phyloP scores from a whole-genome alignment of 1,139 yeast genomes.

The Yamadazyma oceani region DNA sequence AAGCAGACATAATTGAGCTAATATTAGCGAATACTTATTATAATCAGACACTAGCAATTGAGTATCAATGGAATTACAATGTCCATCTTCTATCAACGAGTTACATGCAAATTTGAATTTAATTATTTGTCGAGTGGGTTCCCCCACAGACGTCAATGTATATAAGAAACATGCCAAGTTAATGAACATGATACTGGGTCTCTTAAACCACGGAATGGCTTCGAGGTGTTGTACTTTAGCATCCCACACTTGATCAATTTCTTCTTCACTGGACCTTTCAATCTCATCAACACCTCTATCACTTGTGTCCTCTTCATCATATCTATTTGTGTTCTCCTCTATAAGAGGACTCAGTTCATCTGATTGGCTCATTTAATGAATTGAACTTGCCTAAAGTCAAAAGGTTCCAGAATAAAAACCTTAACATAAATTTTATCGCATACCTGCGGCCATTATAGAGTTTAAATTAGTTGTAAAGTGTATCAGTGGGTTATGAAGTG shows the following conservation, averaged over 20 bases:
- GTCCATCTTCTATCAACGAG: constrained; percentile 12
- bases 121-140: constrained; percentile 34
- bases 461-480: no score
- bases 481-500: no score
- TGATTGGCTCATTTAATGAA: no score
- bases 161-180: constrained; percentile 27
- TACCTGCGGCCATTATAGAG: no score
- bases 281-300: no score
- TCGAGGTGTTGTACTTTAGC: not conserved
- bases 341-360: no score
- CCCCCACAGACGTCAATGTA: constrained; percentile 33
- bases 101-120: constrained; percentile 41
- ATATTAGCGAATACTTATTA: constrained; percentile 28
- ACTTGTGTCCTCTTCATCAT: no score
- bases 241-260: not conserved
- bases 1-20: constrained; percentile 31
- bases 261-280: not conserved
- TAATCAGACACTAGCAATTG: constrained; percentile 40
- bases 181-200: constrained; percentile 35
- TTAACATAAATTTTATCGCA: no score
- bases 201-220: constrained; percentile 1
- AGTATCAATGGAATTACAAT: constrained; percentile 32
- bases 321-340: no score
- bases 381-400: no score
- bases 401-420: no score